Base-by-base conservation (phyloP, 2,329 filamentous ascomycete species). In the Monilinia polystroma region DNA sequence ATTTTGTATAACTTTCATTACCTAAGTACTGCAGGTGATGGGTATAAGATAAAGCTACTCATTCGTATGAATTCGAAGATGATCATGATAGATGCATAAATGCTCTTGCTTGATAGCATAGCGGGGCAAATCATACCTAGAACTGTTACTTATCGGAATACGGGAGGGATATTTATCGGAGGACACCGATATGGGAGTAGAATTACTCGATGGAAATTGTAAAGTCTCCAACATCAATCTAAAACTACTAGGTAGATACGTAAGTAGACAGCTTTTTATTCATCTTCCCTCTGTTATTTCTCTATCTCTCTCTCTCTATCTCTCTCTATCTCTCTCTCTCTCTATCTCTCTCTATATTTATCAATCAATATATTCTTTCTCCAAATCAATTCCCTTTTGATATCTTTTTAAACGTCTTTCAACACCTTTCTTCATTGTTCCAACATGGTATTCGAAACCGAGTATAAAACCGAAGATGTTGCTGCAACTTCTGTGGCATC, bases 401-500 rank as follows among this genome's bases (percentile, higher is more conserved):
- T 23, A 55, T 23, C 56, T 20, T 62, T 43, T 38, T 58, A 32
- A 47, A 60, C 32, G 16, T 35, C 12, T 43, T 43, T 8, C 41
- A 47, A 60, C 32, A 20, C 32, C 12, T 43, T 43, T 8, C 41
- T 65, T 10, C 4, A 54, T 18, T 10, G 7, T n/a, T 16, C 67
- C 62, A 73, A 70, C 12, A 76, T 77, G 75, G 29, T 68, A 12
- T 65, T 71, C 60, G 80, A 82, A 68, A 78, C 80, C 67, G 81
- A 81, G 68, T 88, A 88, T 75, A 81, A 83, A 73, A 78, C 87
- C n/a, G 84, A 86, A 68, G 74, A 80, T 70, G 81, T 87, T 73
- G 76, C 80, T 72, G 82, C 80, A 51, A 82, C 81, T 16, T 73
- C 74, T 7, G 75, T 89, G 63, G 76, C 80, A 45, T 77, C 85